Conservation (phyloP, 495 filamentous ascomycete genomes). For the Penicillium psychrofluorescens region DNA sequence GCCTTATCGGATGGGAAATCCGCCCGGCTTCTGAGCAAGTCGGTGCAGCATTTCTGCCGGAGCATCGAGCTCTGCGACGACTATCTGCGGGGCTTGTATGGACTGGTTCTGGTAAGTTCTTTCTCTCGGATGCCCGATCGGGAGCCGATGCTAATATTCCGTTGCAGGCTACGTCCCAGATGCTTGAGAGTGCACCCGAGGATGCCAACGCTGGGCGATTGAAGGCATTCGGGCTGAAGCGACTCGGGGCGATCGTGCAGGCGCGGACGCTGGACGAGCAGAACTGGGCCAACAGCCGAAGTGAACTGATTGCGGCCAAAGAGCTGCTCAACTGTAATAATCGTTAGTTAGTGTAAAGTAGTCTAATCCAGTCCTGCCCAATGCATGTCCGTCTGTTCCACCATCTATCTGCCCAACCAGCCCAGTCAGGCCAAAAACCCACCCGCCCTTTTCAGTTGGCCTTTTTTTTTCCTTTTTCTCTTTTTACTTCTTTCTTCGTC, state of each 20-base stretch:
- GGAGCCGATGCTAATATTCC: neutral
- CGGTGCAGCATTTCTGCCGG: conserved; percentile 75
- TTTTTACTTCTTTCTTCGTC: neutral
- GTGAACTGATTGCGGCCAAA: conserved; percentile 71
- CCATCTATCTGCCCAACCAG: neutral
- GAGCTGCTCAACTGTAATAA: conserved; percentile 51
- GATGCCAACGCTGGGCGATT: conserved; percentile 52
- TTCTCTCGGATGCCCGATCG: too few species aligned
- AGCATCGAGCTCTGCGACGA: conserved; percentile 90
- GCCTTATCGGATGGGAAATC: conserved; percentile 39
- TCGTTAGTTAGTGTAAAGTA: conserved; percentile 3
- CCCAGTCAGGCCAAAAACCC: conserved; percentile 2
- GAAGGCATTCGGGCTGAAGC: conserved; percentile 63
- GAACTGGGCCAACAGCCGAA: conserved; percentile 60
- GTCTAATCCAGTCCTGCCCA: neutral
- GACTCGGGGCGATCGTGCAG: conserved; percentile 69
- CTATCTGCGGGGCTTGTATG: conserved; percentile 89
- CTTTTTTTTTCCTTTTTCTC: neutral
- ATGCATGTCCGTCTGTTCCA: too few species aligned
- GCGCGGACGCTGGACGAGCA: conserved; percentile 47
- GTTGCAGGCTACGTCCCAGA: conserved; percentile 12
- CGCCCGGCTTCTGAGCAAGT: conserved; percentile 53
- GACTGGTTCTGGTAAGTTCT: conserved; percentile 65
- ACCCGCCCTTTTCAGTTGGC: conserved; percentile 1
- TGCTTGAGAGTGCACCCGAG: conserved; percentile 14